Percentiles rank a stretch among this genome's conserved stretches.
Conservation (phyloP, 208 protist genomes). For the Tetramitus jugosus region DNA sequence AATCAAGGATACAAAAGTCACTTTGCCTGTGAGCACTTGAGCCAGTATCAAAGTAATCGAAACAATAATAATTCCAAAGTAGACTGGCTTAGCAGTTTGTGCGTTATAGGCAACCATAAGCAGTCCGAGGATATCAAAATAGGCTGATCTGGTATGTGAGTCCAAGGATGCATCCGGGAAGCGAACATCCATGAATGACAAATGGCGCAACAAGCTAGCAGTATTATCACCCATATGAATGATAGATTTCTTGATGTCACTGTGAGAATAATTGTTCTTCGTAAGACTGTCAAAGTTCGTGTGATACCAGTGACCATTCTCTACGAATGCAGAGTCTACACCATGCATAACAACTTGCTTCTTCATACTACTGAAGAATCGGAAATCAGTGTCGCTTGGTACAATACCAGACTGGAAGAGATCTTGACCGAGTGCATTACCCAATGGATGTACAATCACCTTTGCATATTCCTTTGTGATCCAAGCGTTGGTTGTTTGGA, state of each 20-base stretch:
- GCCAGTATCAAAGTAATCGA: not conserved
- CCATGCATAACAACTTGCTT: not conserved
- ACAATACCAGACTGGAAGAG: slow-evolving; percentile 8
- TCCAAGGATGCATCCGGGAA: too few species aligned
- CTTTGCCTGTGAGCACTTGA: not conserved
- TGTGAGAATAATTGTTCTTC: too few species aligned
- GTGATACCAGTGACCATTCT: slow-evolving; percentile 17
- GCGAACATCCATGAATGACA: not conserved
- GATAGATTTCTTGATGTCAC: not conserved
- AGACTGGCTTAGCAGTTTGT: not conserved
- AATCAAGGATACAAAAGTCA: too few species aligned
- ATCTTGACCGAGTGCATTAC: slow-evolving; percentile 14
- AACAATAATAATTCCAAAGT: not conserved
- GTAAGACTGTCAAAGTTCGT: not conserved
- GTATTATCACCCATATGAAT: slow-evolving; percentile 1
- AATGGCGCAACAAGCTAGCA: not conserved
- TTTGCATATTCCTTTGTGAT: slow-evolving; percentile 1
- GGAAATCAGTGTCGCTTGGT: slow-evolving; percentile 4
- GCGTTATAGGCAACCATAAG: not conserved
- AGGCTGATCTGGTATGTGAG: not conserved
- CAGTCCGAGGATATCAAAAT: slow-evolving; percentile 3
- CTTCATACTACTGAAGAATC: not conserved
- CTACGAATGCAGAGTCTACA: slow-evolving; percentile 5
- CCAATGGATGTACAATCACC: not conserved
- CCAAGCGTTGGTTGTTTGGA: not conserved